Percentiles rank a stretch among this genome's conserved stretches.
These are phyloP conservation scores for Paecilomyces formosus DNA, from an alignment of 2,329 filamentous ascomycete genomes.

Conservation along the genomic window DNA sequence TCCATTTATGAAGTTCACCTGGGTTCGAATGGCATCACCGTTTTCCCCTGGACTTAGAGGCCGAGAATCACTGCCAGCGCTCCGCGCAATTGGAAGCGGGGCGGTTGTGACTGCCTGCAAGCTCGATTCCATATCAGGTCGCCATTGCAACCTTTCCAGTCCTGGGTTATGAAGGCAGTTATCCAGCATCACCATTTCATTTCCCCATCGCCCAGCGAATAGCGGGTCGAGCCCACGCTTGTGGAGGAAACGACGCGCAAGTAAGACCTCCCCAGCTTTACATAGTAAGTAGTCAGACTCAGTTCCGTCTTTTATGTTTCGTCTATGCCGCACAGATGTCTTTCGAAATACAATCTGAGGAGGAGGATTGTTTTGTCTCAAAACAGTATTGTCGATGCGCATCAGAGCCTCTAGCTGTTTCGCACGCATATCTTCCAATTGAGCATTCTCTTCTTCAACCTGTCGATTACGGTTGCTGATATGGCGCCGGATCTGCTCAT, in stretches of 20 bases:
- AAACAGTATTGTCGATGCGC: slow-evolving; percentile 23
- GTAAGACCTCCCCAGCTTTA: slow-evolving; percentile 19
- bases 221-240: slow-evolving; percentile 18
- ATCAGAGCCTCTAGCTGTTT: slow-evolving; percentile 26
- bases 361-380: slow-evolving; percentile 14
- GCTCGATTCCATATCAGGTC: slow-evolving; percentile 1
- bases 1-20: slow-evolving; percentile 8
- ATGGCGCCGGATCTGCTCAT: slow-evolving; percentile 10
- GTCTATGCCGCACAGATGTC: slow-evolving; percentile 12
- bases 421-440: slow-evolving; percentile 23
- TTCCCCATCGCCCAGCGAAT: slow-evolving; percentile 27
- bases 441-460: slow-evolving; percentile 18
- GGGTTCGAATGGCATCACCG: background rate
- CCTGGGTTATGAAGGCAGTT: slow-evolving; percentile 1
- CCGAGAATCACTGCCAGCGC: background rate
- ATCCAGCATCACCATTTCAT: slow-evolving; percentile 14
- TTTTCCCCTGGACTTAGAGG: too few relatives aligned
- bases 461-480: slow-evolving; percentile 17
- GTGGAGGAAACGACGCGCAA: slow-evolving; percentile 22
- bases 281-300: slow-evolving; percentile 21
- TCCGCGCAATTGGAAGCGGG: background rate
- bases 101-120: background rate
- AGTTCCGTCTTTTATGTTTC: slow-evolving; percentile 4
- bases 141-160: slow-evolving; percentile 13
- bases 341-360: slow-evolving; percentile 21